A percentile compares a stretch with the other conserved stretches of the same genome.
Conservation (phyloP, 2,329 filamentous ascomycete genomes). For the Cytospora schulzeri region DNA sequence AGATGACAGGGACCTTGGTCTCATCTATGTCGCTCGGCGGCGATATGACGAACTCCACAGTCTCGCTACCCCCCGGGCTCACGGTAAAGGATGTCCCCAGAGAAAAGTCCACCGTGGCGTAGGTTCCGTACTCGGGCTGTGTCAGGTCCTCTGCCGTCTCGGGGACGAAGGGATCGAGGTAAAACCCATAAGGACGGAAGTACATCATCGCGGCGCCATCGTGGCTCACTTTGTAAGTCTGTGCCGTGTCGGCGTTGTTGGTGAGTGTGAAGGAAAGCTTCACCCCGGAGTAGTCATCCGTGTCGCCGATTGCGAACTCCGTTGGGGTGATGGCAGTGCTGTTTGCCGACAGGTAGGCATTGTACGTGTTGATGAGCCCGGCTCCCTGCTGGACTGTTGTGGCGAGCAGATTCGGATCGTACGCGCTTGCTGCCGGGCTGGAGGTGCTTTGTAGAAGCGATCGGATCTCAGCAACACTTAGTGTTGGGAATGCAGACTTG, state of each 20-base stretch:
- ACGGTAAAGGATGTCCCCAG: not conserved
- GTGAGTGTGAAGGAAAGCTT: conserved; percentile 1
- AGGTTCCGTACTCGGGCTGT: conserved; percentile 7
- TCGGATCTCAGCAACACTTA: conserved; percentile 35
- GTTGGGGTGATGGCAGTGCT: conserved; percentile 2
- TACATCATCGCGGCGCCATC: not conserved
- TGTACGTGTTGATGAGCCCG: conserved; percentile 38
- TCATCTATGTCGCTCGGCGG: conserved; percentile 1
- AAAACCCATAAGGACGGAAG: not conserved
- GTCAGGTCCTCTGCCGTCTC: conserved; percentile 4
- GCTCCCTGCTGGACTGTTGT: conserved; percentile 39
- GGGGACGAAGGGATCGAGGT: conserved; percentile 4
- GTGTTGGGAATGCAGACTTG: conserved; percentile 36
- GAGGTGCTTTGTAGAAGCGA: conserved; percentile 37
- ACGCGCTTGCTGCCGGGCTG: conserved; percentile 33
- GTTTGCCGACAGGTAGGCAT: conserved; percentile 29
- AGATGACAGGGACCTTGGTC: conserved; percentile 10
- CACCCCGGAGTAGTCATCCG: not conserved
- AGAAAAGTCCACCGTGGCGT: not conserved
- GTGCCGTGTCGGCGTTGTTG: not conserved
- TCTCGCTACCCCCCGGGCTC: not conserved
- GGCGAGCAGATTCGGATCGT: conserved; percentile 34
- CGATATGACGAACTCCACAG: not conserved
- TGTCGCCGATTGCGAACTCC: conserved; percentile 10
- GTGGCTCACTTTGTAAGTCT: conserved; percentile 7